Base-by-base conservation (phyloP, 2,329 filamentous ascomycete species). In the Ceratocystis alfenasii region DNA sequence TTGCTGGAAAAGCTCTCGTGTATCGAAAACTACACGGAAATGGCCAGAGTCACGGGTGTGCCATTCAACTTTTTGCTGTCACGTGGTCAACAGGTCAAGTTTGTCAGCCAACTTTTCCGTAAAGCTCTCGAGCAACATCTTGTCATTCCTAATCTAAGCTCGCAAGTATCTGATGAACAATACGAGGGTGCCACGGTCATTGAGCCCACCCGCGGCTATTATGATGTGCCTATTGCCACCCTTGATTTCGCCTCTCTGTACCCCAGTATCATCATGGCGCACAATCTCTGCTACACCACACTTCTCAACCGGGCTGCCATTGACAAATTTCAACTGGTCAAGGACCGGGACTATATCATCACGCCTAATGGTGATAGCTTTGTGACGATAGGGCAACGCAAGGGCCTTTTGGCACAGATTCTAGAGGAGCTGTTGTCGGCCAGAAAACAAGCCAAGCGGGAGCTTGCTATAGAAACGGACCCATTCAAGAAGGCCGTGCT, bases 171-270 rank as follows among this genome's bases (percentile, higher is more conserved):
- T 0, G 89, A 94, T 66, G 93, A 96, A 70, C 92, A 96, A 73
- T 99, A 99, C 72, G 91, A 95, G 80, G 94, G 94, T 74, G 94
- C 94, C 1, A 99, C 94, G 0, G 94, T 99, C 75, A 99, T 99
- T 73, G 94, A 99, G 73, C 94, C 94, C 0, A 89, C 86, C 20
- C 85, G 92, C 76, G 91, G 89, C 41, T 99, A 95, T 76, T 97
- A 99, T 75, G 87, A 94, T 72, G 90, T 95, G 30, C 94, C 94
- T 1, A 88, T 99, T 69, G 94, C 94, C 1, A 99, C 94, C 0
- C 86, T 99, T 55, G 94, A 99, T 90, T 99, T 99, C 71, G 94
- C 94, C 5, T 97, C 94, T 41, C 86, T 99, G 69, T 99, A 99
- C 72, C 94, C 94, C 25, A 96, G 92, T 78, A 99, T 99, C 73